Conservation (phyloP, 1,139 yeast species). For the Pichia sp. region DNA sequence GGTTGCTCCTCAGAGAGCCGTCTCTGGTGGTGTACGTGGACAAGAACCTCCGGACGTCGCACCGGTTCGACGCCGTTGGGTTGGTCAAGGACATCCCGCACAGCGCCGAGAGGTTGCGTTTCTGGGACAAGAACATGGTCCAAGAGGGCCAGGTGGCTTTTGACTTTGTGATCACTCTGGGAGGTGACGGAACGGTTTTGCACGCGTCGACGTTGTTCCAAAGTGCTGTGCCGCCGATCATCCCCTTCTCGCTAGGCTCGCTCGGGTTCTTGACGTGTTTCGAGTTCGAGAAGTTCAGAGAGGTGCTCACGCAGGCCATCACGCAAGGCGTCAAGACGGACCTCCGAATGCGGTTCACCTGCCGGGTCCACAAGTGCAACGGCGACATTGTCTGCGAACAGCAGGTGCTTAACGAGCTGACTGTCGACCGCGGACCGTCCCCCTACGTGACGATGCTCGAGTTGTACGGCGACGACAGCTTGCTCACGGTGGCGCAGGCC, state of each 20-base stretch:
- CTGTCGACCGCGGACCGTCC: slow-evolving; percentile 83
- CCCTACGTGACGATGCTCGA: slow-evolving; percentile 84
- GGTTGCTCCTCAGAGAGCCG: slow-evolving; percentile 49
- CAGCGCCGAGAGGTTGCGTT: slow-evolving; percentile 45
- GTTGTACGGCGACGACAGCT: slow-evolving; percentile 73
- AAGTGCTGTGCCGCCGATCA: slow-evolving; percentile 80
- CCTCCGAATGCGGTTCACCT: slow-evolving; percentile 75
- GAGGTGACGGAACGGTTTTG: slow-evolving; percentile 89
- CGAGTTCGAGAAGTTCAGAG: slow-evolving; percentile 63
- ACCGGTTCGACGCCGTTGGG: slow-evolving; percentile 53
- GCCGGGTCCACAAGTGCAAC: slow-evolving; percentile 47
- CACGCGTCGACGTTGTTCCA: slow-evolving; percentile 78
- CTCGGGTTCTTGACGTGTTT: slow-evolving; percentile 80
- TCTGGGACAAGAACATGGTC: slow-evolving; percentile 64
- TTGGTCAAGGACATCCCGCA: slow-evolving; percentile 38
- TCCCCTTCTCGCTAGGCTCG: slow-evolving; percentile 75
- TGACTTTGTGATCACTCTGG: slow-evolving; percentile 74
- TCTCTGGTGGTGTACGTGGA: slow-evolving; percentile 66
- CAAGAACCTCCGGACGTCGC: slow-evolving; percentile 52
- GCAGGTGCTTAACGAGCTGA: slow-evolving; percentile 78
- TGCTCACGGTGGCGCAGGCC: slow-evolving; percentile 83
- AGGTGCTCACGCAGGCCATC: slow-evolving; percentile 50
- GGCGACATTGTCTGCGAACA: slow-evolving; percentile 64
- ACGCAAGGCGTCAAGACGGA: slow-evolving; percentile 73
- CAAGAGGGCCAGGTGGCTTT: slow-evolving; percentile 53